phyloP scores from a whole-genome alignment of 2,329 filamentous ascomycete genomes.

The Taxawa tesnikishii region DNA sequence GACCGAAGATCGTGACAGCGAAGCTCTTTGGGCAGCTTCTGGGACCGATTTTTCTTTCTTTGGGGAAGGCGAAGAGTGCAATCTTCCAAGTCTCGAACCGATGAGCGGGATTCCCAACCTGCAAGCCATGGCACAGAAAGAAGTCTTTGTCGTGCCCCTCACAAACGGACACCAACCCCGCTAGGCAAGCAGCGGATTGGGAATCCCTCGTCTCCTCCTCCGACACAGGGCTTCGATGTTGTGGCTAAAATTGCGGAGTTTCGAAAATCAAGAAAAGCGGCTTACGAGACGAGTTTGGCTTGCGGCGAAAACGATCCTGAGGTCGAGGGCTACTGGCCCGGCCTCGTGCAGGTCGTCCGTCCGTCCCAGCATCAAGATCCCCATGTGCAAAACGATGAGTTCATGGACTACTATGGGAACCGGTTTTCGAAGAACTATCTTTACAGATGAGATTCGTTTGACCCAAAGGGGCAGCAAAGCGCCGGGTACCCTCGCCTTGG shows the following conservation, averaged over 20 bases:
- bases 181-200: too few relatives aligned
- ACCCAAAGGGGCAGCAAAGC: too few relatives aligned
- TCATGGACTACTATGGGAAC: slow-evolving; percentile 21
- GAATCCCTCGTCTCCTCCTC: too few relatives aligned
- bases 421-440: slow-evolving; percentile 15
- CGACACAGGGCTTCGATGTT: slow-evolving; percentile 30
- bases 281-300: slow-evolving; percentile 27
- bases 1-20: slow-evolving; percentile 47
- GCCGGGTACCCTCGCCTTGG: too few relatives aligned
- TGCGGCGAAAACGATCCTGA: slow-evolving; percentile 21
- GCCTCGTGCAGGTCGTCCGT: slow-evolving; percentile 46
- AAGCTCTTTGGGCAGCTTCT: slow-evolving; percentile 47
- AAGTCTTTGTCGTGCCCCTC: slow-evolving; percentile 28
- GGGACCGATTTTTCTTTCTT: slow-evolving; percentile 48
- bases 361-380: slow-evolving; percentile 8
- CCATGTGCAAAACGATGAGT: slow-evolving; percentile 12
- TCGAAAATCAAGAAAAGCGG: slow-evolving; percentile 37
- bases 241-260: slow-evolving; percentile 42
- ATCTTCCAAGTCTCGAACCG: slow-evolving; percentile 33
- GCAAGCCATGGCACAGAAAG: slow-evolving; percentile 27
- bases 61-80: slow-evolving; percentile 26
- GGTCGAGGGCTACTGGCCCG: slow-evolving; percentile 48
- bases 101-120: slow-evolving; percentile 20
- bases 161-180: too few relatives aligned
- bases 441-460: slow-evolving; percentile 15